phyloP scores from a whole-genome alignment of 495 filamentous ascomycete species.

The Cryomyces antarcticus region DNA sequence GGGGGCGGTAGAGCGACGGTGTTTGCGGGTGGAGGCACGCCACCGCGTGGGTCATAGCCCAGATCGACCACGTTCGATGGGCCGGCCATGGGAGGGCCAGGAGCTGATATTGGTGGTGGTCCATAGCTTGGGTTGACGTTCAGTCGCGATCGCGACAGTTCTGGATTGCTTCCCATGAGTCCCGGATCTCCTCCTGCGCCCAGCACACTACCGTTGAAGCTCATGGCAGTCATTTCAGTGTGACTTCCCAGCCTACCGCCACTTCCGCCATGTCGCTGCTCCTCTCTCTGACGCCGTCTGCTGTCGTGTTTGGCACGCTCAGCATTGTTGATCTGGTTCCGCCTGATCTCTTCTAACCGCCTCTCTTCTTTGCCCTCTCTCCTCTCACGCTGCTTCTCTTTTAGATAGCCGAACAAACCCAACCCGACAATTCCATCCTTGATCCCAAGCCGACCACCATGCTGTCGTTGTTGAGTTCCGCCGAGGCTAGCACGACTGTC shows the following conservation, averaged over 20 bases:
- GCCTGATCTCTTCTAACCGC: conserved; percentile 38
- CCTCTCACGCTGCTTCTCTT: conserved; percentile 42
- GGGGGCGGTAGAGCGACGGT: no score
- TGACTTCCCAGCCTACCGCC: not conserved
- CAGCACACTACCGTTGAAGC: not conserved
- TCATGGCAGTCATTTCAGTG: not conserved
- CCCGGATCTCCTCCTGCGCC: not conserved
- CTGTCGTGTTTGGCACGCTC: conserved; percentile 18
- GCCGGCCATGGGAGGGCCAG: no score
- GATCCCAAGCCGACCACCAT: conserved; percentile 26
- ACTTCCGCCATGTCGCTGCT: not conserved
- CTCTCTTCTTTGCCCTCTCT: conserved; percentile 42
- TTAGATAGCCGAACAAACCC: conserved; percentile 41
- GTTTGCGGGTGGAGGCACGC: no score
- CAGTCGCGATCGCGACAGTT: no score
- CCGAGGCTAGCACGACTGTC: conserved; percentile 14
- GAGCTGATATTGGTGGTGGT: no score
- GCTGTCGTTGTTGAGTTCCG: conserved; percentile 4
- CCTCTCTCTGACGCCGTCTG: not conserved
- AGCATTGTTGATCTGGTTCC: conserved; percentile 38
- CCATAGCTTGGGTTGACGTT: no score
- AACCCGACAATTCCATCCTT: conserved; percentile 46
- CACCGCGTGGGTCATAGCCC: no score
- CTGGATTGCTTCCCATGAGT: not conserved
- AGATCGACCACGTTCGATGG: no score